Conservation (phyloP, 345 rosid genomes). For the Camelina sativa region DNA sequence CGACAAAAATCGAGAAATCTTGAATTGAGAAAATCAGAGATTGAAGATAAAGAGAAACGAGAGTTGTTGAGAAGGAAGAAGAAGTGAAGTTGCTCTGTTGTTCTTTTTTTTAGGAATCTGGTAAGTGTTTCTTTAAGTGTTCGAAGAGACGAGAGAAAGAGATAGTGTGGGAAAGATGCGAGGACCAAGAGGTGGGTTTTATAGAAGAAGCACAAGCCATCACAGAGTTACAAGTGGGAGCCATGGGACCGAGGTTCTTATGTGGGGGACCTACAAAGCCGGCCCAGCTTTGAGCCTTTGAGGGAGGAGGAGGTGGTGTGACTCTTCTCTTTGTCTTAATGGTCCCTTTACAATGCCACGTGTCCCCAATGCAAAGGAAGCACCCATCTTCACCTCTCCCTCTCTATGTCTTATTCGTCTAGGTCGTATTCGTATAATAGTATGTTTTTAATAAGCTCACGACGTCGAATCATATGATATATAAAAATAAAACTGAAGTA, state of each 20-base stretch:
- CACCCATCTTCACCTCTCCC: background rate
- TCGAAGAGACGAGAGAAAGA: slow-evolving; percentile 40
- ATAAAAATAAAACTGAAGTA: background rate
- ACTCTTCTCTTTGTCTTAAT: slow-evolving; percentile 19
- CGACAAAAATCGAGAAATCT: background rate
- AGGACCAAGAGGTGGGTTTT: slow-evolving; percentile 34
- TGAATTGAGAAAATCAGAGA: background rate
- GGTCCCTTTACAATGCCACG: slow-evolving; percentile 32
- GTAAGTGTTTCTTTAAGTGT: background rate
- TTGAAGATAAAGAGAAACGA: background rate
- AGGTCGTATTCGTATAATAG: slow-evolving; percentile 6
- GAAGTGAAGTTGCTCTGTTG: slow-evolving; percentile 23
- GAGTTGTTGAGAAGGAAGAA: background rate
- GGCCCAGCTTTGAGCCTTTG: slow-evolving; percentile 19
- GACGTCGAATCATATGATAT: slow-evolving; percentile 19
- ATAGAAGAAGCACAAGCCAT: slow-evolving; percentile 33
- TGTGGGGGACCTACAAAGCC: slow-evolving; percentile 43
- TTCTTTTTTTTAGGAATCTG: slow-evolving; percentile 3
- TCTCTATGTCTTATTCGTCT: slow-evolving; percentile 12
- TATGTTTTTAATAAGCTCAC: slow-evolving; percentile 18
- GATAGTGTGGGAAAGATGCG: slow-evolving; percentile 35
- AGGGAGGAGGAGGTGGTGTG: slow-evolving; percentile 6
- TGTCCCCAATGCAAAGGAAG: slow-evolving; percentile 21
- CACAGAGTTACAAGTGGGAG: slow-evolving; percentile 35
- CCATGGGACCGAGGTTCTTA: slow-evolving; percentile 39